Conservation (phyloP, 2,329 filamentous ascomycete genomes). For the Neocucurbitaria cava region DNA sequence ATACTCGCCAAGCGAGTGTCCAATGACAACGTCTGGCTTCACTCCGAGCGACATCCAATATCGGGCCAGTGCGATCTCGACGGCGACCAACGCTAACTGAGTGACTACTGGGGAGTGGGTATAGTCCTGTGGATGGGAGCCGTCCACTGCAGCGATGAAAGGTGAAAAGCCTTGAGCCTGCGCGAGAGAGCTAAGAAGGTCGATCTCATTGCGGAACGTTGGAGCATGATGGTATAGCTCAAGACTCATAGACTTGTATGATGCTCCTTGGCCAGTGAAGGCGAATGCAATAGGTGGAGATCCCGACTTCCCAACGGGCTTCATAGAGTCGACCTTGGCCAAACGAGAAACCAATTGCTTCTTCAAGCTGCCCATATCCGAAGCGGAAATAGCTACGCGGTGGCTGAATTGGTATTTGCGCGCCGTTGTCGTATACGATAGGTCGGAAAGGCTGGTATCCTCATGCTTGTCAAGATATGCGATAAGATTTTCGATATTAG, state of each 20-base stretch:
- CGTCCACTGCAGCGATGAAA: constrained; percentile 22
- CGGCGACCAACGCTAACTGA: constrained; percentile 51
- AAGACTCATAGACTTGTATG: constrained; percentile 20
- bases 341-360: constrained; percentile 5
- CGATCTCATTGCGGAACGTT: constrained; percentile 41
- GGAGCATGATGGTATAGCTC: constrained; percentile 24
- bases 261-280: constrained; percentile 51
- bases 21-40: constrained; percentile 20
- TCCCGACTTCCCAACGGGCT: not conserved
- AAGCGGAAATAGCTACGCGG: constrained; percentile 8
- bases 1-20: constrained; percentile 48
- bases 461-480: constrained; percentile 4
- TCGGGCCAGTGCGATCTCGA: constrained; percentile 47
- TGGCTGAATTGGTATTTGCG: constrained; percentile 27
- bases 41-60: constrained; percentile 22
- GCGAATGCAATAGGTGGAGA: constrained; percentile 43
- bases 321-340: not conserved
- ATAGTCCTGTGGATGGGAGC: not conserved
- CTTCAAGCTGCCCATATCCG: constrained; percentile 1
- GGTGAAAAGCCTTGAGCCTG: constrained; percentile 42
- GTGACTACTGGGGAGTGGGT: constrained; percentile 12
- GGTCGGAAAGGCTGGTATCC: not conserved
- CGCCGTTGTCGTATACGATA: constrained; percentile 33
- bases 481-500: constrained; percentile 4
- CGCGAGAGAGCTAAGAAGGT: constrained; percentile 36